Evolutionary conservation across 2,329 filamentous ascomycete species (phyloP), one percentile per base, ranked within the genome.

Genomic region (Teratosphaeria destructans): DNA sequence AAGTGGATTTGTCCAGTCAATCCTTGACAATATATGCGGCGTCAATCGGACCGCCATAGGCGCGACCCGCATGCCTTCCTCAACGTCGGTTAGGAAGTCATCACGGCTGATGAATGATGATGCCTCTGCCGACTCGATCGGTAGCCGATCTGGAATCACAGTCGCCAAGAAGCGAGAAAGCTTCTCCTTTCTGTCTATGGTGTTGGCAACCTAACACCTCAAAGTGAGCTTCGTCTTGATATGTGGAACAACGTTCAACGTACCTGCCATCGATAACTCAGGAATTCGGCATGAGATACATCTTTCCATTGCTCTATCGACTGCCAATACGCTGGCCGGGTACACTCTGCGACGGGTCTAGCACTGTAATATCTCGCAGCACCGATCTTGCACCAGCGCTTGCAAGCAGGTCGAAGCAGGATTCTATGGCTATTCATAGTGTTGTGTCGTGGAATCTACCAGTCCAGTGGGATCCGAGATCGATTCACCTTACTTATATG

Each of bases 11-110:
- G 69, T 66, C 84, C 84, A 87, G 66, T 87, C 74, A 59, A 85
- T 79, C 1, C 78, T 76, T 61, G 81, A 82, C 34, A 86, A 70
- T 4, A 85, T 75, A 62, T 87, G 82, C 1, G 84, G 84, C 37
- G 82, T 85, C 59, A 86, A 71, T 10, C 83, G 76, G 47, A 85
- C 76, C 0, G 82, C 76, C 84, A 87, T 86, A 2, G 83, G 79
- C 0, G 83, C 80, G 5, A 73, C 67, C 23, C 73, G 75, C 57
- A 85, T 77, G 11, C 82, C 84, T 16, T 73, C 72, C 29, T 77
- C 66, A 3, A 85, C 77, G 68, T 86, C 82, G 1, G 72, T 65
- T 55, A 85, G 77, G 59, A 86, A 82, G 23, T 81, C 76, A 2
- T 81, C 74, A 11, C 77, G 79, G 27, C 76, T 79, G 60, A 76